Evolutionary conservation across 2,329 filamentous ascomycete species (phyloP).

Genomic region (Lachnellula willkommii): DNA sequence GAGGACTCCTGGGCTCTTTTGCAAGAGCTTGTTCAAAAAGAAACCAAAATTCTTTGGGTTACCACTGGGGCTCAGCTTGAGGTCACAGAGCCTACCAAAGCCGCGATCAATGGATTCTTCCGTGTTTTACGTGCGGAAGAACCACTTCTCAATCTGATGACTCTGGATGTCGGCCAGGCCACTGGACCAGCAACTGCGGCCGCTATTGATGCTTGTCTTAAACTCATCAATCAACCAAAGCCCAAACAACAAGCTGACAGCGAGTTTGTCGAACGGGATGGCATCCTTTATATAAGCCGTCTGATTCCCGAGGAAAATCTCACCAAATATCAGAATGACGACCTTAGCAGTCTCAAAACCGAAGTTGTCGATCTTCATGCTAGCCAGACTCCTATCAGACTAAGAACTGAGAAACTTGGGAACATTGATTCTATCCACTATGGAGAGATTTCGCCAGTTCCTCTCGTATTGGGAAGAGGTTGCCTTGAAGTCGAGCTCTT

Average conservation of each 20-base stretch:
- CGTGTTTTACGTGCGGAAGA: slow-evolving; percentile 24
- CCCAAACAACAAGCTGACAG: slow-evolving; percentile 14
- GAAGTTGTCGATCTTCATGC: slow-evolving; percentile 4
- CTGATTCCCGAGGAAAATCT: slow-evolving; percentile 25
- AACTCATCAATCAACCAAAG: neutral
- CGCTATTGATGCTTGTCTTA: slow-evolving; percentile 4
- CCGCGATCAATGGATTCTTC: slow-evolving; percentile 32
- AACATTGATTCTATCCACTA: slow-evolving; percentile 9
- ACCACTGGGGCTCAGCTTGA: slow-evolving; percentile 27
- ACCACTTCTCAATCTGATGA: slow-evolving; percentile 6
- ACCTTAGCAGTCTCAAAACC: slow-evolving; percentile 12
- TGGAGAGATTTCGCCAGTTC: slow-evolving; percentile 2
- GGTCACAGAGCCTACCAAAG: slow-evolving; percentile 29
- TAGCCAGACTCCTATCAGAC: neutral
- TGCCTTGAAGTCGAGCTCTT: slow-evolving; percentile 21
- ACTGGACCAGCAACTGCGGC: neutral
- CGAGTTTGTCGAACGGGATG: slow-evolving; percentile 30
- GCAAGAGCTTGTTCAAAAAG: slow-evolving; percentile 3
- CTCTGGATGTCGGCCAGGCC: slow-evolving; percentile 13
- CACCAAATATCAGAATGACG: slow-evolving; percentile 20
- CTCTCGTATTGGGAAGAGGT: slow-evolving; percentile 1
- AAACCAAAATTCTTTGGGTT: slow-evolving; percentile 31
- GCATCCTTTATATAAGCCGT: slow-evolving; percentile 24
- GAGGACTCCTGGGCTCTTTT: slow-evolving; percentile 11
- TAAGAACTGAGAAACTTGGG: slow-evolving; percentile 9